Evolutionary conservation across 495 filamentous ascomycete species (phyloP).

Genomic region (Penicillium riverlandense): DNA sequence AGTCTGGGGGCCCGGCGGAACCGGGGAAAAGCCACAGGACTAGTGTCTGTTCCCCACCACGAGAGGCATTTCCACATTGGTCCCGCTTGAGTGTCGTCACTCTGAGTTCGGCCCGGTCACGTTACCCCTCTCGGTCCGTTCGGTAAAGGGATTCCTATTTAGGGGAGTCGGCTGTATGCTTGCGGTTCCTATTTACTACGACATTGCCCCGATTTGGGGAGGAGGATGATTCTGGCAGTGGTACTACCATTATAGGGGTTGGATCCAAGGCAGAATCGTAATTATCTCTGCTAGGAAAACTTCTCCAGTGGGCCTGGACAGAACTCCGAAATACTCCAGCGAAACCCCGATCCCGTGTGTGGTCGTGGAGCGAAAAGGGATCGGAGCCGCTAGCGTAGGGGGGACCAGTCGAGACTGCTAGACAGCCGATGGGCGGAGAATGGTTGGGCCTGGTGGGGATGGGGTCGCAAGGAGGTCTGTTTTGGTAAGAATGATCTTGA

Average conservation of each 20-base stretch:
- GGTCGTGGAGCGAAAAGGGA: background rate
- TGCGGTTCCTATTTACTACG: no score
- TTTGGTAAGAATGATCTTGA: background rate
- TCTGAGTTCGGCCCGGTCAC: constrained; percentile 22
- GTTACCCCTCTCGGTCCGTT: constrained; percentile 6
- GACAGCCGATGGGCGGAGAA: constrained; percentile 13
- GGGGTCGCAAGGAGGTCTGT: constrained; percentile 7
- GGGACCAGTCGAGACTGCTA: background rate
- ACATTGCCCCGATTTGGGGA: no score
- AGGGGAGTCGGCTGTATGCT: no score
- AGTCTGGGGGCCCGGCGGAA: background rate
- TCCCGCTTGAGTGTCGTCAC: background rate
- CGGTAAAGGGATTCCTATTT: no score
- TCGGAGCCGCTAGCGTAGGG: constrained; percentile 6
- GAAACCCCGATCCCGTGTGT: background rate
- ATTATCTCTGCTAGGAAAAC: no score
- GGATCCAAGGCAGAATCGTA: no score
- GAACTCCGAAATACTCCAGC: constrained; percentile 11
- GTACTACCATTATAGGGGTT: no score
- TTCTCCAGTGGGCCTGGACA: background rate
- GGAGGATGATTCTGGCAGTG: no score
- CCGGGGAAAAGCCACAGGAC: background rate
- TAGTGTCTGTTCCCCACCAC: constrained; percentile 12
- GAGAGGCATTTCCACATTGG: constrained; percentile 18
- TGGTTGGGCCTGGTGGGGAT: constrained; percentile 9